Base-by-base conservation (phyloP, 1,139 yeast genomes). In the Taphrina populina region DNA sequence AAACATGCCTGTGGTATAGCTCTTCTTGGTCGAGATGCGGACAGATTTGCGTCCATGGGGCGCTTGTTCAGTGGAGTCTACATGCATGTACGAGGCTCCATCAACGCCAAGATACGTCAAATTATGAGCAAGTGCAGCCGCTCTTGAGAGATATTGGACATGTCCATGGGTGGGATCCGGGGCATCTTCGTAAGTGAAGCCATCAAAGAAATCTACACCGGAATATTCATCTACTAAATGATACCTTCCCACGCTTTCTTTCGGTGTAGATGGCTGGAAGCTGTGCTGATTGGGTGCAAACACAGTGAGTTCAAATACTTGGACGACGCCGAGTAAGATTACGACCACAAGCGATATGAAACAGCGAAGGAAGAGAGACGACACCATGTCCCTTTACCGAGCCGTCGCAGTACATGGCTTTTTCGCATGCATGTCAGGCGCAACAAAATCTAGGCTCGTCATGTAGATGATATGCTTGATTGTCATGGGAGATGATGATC, bases 141-240 rank as follows among this genome's bases (percentile, higher is more conserved):
- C 15, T 19, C 57, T 36, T 7, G 34, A 27, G 26, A 23, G 29
- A 20, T 57, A 57, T 19, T 33, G 35, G 4, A 57, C 59, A 26
- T 41, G 49, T 1, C 59, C 59, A 23, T 57, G 54, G 6, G 59
- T 57, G 8, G 59, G 59, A 40, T 52, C 57, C 4, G 59, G 32
- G 2, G 47, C 44, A 27, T 37, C 47, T n/a, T 44, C 49, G 30
- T 36, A 57, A 23, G 45, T 47, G 39, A 44, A 57, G 33, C 45
- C 54, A 20, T 52, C 54, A 13, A 57, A 57, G 40, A 57, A 57
- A 13, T 19, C 10, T 8, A 26, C 4, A 23, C 49, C 49, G 23
- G 40, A 21, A 15, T 52, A 34, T 21, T 52, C 54, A 27, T 49
- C 39, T 23, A 6, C 26, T 39, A 49, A 46, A 4, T 8, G 15